phyloP scores from a whole-genome alignment of 2,329 filamentous ascomycete species.

The Calonectria ilicicola region DNA sequence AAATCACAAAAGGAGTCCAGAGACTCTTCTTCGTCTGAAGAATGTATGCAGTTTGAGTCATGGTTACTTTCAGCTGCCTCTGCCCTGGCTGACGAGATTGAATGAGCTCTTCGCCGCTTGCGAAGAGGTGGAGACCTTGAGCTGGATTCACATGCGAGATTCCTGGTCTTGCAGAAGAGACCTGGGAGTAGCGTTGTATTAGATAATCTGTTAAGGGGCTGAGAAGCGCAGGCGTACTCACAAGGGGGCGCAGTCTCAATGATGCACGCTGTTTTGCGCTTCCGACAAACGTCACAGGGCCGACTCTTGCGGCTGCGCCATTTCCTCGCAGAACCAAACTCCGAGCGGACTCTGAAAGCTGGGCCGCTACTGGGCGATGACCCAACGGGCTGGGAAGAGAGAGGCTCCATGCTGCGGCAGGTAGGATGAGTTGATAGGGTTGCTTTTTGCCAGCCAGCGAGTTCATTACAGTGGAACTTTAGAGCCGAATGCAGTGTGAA shows the following conservation, averaged over 20 bases:
- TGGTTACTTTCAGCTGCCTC: neutral
- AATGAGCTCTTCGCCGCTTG: neutral
- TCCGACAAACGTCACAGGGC: constrained; percentile 51
- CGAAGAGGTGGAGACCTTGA: constrained; percentile 16
- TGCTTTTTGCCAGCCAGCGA: neutral
- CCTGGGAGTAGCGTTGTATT: neutral
- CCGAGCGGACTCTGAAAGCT: constrained; percentile 32
- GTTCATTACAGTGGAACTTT: neutral
- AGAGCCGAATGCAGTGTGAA: neutral
- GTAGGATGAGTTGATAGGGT: no score
- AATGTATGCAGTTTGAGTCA: neutral
- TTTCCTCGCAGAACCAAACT: constrained; percentile 42
- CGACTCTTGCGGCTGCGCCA: constrained; percentile 50
- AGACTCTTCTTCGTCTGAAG: constrained; percentile 8
- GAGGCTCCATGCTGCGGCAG: neutral
- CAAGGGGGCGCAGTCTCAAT: constrained; percentile 50
- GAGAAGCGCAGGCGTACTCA: constrained; percentile 32
- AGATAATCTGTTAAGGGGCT: neutral
- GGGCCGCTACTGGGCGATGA: neutral
- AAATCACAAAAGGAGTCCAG: neutral
- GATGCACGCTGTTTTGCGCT: constrained; percentile 51
- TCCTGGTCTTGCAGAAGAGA: constrained; percentile 20
- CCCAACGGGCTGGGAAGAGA: neutral
- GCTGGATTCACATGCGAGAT: constrained; percentile 20
- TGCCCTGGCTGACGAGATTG: neutral